These are phyloP conservation scores for Chaetomium strumarium DNA, from an alignment of 2,329 filamentous ascomycete genomes.

Conservation along the genomic window DNA sequence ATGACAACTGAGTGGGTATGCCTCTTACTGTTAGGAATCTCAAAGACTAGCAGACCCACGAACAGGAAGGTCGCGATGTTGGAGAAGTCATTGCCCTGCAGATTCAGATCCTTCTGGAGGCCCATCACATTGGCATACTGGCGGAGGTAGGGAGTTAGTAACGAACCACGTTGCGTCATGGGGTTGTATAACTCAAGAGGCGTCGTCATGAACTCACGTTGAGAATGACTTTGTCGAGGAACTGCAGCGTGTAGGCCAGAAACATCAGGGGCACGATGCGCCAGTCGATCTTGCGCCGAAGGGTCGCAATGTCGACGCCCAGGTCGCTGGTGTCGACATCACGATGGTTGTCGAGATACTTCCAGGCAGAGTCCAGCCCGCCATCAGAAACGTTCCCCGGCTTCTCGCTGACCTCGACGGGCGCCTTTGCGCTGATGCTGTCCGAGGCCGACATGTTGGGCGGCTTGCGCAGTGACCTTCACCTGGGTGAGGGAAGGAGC, in stretches of 20 bases:
- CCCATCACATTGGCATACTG: constrained; percentile 64
- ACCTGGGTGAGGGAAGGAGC: not conserved
- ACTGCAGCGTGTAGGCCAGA: constrained; percentile 55
- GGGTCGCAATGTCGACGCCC: constrained; percentile 36
- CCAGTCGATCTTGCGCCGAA: constrained; percentile 53
- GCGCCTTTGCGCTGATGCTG: constrained; percentile 15
- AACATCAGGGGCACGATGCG: constrained; percentile 58
- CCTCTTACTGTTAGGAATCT: constrained; percentile 50
- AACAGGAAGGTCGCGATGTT: constrained; percentile 58
- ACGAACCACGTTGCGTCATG: not conserved
- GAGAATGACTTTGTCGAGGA: constrained; percentile 58
- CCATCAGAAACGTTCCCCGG: constrained; percentile 13
- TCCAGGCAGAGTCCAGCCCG: constrained; percentile 42
- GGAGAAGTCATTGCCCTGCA: constrained; percentile 56
- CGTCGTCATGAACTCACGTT: constrained; percentile 41
- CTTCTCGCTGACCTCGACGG: constrained; percentile 11
- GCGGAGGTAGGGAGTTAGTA: constrained; percentile 10
- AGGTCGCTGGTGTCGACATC: constrained; percentile 26
- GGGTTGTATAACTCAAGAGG: not conserved
- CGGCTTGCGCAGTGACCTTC: constrained; percentile 4
- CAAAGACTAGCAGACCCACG: constrained; percentile 53
- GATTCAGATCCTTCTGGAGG: constrained; percentile 46
- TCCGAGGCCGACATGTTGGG: constrained; percentile 19
- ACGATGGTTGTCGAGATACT: constrained; percentile 39
- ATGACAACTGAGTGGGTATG: too few relatives aligned